Base-by-base conservation (phyloP, 1,284 basidiomycete genomes). In the Tranzscheliella williamsii region DNA sequence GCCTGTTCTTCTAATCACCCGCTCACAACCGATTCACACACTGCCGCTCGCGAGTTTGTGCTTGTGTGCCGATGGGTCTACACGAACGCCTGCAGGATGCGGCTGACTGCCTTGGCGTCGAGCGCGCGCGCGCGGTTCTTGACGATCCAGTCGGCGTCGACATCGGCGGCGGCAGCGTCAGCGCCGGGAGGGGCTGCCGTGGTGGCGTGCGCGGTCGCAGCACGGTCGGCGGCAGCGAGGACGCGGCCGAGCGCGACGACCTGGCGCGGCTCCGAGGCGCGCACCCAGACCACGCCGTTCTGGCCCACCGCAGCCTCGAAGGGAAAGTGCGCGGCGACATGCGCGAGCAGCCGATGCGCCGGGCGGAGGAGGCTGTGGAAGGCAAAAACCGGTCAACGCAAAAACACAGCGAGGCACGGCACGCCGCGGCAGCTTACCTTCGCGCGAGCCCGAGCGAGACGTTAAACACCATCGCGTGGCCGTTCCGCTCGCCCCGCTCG, bases 261-360 rank as follows among this genome's bases (percentile, higher is more conserved):
- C 29, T 76, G 72, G 33, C 38, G 48, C 2, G 54, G 20, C 9
- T 52, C 29, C 3, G 48, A 40, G 5, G 72, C 63, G 9, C 67
- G 44, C 2, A 67, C 38, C 75, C 75, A 77, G 7, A 77, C 48
- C 4, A 52, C 47, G 6, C 75, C 75, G 29, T 77, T 77, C 17
- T 43, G 36, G 1, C 75, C 75, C 8, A 76, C 43, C 5, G 75
- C 75, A 1, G 72, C 66, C 38, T 77, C 75, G 24, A 77, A 75
- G 4, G 75, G 53, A 35, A 76, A 76, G 37, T 68, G 62, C 9
- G 33, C 13, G 6, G 74, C 64, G 6, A 76, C 30, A 9, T 40
- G 27, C 21, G 49, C 52, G 3, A 76, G 44, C 20, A 75, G 44
- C 6, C 38, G 41, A 40, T 74, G 69, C 4, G 23, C 37, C 0